These are phyloP conservation scores for Aspergillus sp. DNA, from an alignment of 2,329 filamentous ascomycete genomes.

Conservation along the genomic window DNA sequence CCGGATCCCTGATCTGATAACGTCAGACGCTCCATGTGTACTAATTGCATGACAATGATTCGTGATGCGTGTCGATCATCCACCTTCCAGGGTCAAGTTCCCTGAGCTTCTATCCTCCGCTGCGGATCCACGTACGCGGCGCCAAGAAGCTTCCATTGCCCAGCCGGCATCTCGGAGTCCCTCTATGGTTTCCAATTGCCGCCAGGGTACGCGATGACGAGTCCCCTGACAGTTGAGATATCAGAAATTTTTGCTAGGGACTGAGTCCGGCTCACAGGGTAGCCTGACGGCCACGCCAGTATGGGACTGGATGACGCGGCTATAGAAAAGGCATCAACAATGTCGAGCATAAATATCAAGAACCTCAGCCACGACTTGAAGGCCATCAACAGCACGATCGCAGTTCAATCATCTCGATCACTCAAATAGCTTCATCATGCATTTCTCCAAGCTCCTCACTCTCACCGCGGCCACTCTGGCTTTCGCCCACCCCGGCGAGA, in stretches of 20 bases:
- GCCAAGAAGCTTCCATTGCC: slow-evolving; percentile 13
- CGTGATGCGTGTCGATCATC: not conserved
- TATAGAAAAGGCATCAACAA: not conserved
- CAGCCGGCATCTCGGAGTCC: not conserved
- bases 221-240: not conserved
- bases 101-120: not conserved
- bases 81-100: not conserved
- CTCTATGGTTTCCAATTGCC: not conserved
- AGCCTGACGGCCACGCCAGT: not conserved
- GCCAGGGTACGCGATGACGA: not conserved
- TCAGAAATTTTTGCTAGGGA: not conserved
- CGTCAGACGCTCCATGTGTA: not conserved
- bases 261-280: not conserved
- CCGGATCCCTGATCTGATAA: slow-evolving; percentile 2
- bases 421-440: slow-evolving; percentile 17
- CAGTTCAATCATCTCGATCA: not conserved
- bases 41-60: not conserved
- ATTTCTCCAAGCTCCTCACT: slow-evolving; percentile 33
- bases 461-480: slow-evolving; percentile 33
- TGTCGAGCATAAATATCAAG: not conserved
- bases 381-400: not conserved
- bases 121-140: slow-evolving; percentile 18
- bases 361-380: not conserved
- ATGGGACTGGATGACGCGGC: slow-evolving; percentile 12
- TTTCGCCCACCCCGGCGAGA: slow-evolving; percentile 35